Evolutionary conservation across 768 basidiomycete genomes (phyloP).

Genomic region (Phallus indusiatus): DNA sequence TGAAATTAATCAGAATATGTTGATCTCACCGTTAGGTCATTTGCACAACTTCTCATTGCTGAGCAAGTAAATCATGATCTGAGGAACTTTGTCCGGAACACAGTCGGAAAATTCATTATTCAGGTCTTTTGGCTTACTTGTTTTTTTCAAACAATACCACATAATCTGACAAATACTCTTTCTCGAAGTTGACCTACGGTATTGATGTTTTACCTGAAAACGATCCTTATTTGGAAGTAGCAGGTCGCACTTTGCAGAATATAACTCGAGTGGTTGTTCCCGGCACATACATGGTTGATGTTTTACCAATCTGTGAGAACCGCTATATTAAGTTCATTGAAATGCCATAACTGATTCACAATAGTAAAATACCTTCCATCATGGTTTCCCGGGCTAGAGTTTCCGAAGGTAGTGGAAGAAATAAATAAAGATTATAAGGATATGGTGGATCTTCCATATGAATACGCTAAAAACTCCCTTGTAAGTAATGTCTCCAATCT

Average conservation of each 20-base stretch:
- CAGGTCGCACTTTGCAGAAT: background rate
- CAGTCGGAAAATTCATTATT: too few species aligned
- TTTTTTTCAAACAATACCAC: too few species aligned
- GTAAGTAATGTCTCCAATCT: background rate
- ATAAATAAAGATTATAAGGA: too few species aligned
- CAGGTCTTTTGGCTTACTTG: too few species aligned
- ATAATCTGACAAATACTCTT: constrained; percentile 1
- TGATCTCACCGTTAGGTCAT: too few species aligned
- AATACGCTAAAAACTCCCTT: background rate
- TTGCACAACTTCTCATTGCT: too few species aligned
- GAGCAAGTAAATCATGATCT: too few species aligned
- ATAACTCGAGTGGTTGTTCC: background rate
- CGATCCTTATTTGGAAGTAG: constrained; percentile 2
- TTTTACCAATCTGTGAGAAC: background rate
- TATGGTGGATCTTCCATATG: background rate
- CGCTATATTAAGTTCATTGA: background rate
- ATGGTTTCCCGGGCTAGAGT: constrained; percentile 9
- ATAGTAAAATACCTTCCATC: constrained; percentile 8
- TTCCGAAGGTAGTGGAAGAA: background rate
- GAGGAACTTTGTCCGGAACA: too few species aligned
- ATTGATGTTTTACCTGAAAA: constrained; percentile 7
- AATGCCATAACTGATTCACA: background rate
- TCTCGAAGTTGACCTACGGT: constrained; percentile 7
- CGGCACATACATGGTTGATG: constrained; percentile 7
- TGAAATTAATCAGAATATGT: too few species aligned